Base-by-base conservation (phyloP, 345 rosid genomes). In the Bruguiera gymnorhiza region DNA sequence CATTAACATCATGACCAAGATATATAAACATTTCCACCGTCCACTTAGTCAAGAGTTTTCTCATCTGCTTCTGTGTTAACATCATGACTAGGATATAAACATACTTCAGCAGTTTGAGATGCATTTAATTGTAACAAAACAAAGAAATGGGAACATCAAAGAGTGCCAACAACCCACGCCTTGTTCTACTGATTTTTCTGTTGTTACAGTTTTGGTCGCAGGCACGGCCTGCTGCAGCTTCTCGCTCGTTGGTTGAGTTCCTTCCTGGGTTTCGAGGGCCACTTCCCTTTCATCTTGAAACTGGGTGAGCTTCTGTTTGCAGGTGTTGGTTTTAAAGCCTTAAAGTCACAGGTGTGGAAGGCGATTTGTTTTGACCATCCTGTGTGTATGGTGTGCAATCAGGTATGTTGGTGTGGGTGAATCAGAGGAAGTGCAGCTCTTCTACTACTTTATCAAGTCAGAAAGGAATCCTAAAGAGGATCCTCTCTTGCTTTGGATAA, bases 181-280 rank as follows among this genome's bases (percentile, higher is more conserved):
- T 43, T 56, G 29, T 10, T 56, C 23, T 15, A 8, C 29, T 10
- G 24, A 21, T 23, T 27, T 24, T 56, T 56, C 5, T 56, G 60
- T 56, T 24, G 16, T 23, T 56, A 8, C 60, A 56, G 60, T 23
- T 56, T 56, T 55, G 59, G 59, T 55, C 27, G 13, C 59, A 9
- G 59, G 13, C 15, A 8, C 13, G 3, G 27, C 26, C 26, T 3
- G 60, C 30, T 8, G 30, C 60, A 21, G 24, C 60, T 6, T 27
- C 24, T 56, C 60, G 9, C 16, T 23, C 60, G 3, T 27, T 56
- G 60, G 65, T 74, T 6, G 32, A 68, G 21, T 50, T 53, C 32
- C 73, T 74, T 74, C 78, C 78, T 27, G 78, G 78, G 36, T 63
- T 74, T 43, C 30, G 63, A 29, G 78, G 78, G 30, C 78, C 78